phyloP scores from a whole-genome alignment of 495 filamentous ascomycete genomes.

The Aspergillus hancockii region DNA sequence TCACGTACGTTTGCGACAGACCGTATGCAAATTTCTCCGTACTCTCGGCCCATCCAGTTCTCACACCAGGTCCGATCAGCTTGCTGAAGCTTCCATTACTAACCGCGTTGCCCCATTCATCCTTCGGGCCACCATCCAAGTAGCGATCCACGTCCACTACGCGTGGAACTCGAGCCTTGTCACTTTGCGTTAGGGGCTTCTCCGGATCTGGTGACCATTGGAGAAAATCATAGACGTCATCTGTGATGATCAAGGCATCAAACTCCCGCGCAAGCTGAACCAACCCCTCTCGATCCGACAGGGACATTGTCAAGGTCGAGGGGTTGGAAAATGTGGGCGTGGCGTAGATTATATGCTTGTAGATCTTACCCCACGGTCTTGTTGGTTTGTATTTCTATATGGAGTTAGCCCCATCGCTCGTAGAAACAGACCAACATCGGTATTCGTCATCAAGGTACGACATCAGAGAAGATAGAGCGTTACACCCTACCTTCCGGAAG shows the following conservation, averaged over 20 bases:
- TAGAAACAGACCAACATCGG: background rate
- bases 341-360: slow-evolving; percentile 80
- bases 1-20: slow-evolving; percentile 61
- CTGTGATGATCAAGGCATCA: slow-evolving; percentile 77
- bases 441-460: background rate
- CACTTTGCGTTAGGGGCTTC: slow-evolving; percentile 17
- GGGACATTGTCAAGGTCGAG: slow-evolving; percentile 69
- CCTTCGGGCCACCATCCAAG: slow-evolving; percentile 53
- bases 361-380: slow-evolving; percentile 62
- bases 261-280: slow-evolving; percentile 68
- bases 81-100: slow-evolving; percentile 87
- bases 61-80: slow-evolving; percentile 72
- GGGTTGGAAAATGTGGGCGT: slow-evolving; percentile 86
- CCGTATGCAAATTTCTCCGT: slow-evolving; percentile 66
- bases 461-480: background rate
- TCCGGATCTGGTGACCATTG: slow-evolving; percentile 60
- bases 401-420: background rate
- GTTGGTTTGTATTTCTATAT: slow-evolving; percentile 40
- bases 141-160: slow-evolving; percentile 75
- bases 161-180: slow-evolving; percentile 60
- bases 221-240: slow-evolving; percentile 91
- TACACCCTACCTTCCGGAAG: background rate
- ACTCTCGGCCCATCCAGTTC: slow-evolving; percentile 83
- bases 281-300: slow-evolving; percentile 58
- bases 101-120: slow-evolving; percentile 70